Evolutionary conservation across 2,329 filamentous ascomycete species (phyloP).

Genomic region (Malbranchea cinnamomea): DNA sequence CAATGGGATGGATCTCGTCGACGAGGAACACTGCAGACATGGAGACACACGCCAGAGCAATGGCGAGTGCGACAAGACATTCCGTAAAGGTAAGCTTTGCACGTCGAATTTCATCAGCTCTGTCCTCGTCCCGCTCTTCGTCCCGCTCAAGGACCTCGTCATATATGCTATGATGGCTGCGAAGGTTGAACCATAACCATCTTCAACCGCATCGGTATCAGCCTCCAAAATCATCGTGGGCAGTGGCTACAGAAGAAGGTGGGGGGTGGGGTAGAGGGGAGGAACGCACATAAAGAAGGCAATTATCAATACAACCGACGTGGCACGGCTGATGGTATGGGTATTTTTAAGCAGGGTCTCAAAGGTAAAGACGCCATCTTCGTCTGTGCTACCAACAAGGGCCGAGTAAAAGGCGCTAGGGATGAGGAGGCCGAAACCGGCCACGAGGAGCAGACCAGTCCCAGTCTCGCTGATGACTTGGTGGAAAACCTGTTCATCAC

Average conservation of each 20-base stretch:
- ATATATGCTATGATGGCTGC: constrained; percentile 62
- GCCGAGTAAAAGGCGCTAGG: constrained; percentile 34
- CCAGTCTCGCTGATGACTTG: constrained; percentile 66
- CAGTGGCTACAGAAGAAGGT: too few relatives aligned
- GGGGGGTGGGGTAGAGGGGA: too few relatives aligned
- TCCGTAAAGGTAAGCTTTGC: constrained; percentile 63
- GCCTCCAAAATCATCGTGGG: neutral
- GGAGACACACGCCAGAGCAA: constrained; percentile 55
- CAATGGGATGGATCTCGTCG: constrained; percentile 51
- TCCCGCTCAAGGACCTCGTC: constrained; percentile 58
- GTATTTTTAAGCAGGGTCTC: constrained; percentile 37
- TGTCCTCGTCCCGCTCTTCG: constrained; percentile 51
- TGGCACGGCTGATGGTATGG: constrained; percentile 53
- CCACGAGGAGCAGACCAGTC: constrained; percentile 60
- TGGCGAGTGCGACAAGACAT: constrained; percentile 41
- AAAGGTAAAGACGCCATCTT: constrained; percentile 17
- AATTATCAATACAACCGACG: constrained; percentile 54
- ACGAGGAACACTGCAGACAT: constrained; percentile 62
- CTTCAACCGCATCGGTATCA: constrained; percentile 11
- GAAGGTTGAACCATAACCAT: constrained; percentile 57
- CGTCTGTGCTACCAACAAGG: constrained; percentile 29
- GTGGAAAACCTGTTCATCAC: constrained; percentile 56
- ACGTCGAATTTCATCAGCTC: constrained; percentile 43
- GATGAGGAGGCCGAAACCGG: constrained; percentile 41
- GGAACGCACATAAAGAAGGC: constrained; percentile 46